phyloP scores from a whole-genome alignment of 306 rosid genomes.

The Prunus padus region DNA sequence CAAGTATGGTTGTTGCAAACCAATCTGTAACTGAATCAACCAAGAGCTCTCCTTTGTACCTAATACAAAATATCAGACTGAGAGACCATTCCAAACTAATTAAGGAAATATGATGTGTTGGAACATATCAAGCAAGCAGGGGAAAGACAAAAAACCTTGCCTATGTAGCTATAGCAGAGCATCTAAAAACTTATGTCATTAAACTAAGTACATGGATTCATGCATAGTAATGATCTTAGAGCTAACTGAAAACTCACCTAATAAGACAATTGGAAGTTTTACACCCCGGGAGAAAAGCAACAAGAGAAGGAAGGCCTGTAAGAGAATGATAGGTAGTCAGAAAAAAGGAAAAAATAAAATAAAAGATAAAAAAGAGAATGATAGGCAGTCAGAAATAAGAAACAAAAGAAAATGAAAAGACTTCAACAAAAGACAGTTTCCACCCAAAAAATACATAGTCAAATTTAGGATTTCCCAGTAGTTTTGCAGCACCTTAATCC shows the following conservation, averaged over 20 bases:
- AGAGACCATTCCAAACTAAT: not conserved
- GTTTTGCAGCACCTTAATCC: not conserved
- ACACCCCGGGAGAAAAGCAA: slow-evolving; percentile 70
- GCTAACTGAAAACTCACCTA: slow-evolving; percentile 50
- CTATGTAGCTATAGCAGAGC: not conserved
- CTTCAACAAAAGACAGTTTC: not conserved
- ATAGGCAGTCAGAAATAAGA: slow-evolving; percentile 11
- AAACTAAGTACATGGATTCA: not conserved
- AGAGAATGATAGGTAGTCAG: not conserved
- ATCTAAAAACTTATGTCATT: not conserved
- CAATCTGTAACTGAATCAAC: slow-evolving; percentile 78
- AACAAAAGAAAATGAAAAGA: not conserved
- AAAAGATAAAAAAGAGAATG: not conserved
- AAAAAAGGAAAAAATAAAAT: too few species aligned
- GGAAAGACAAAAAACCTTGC: not conserved
- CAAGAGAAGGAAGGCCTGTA: slow-evolving; percentile 78
- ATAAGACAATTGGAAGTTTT: slow-evolving; percentile 56
- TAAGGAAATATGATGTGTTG: slow-evolving; percentile 11
- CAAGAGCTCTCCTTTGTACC: slow-evolving; percentile 69
- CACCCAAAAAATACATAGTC: not conserved
- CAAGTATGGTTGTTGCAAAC: slow-evolving; percentile 72
- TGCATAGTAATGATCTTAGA: not conserved
- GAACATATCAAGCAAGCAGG: slow-evolving; percentile 1
- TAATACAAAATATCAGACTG: slow-evolving; percentile 22
- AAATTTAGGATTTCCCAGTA: not conserved